phyloP scores from a whole-genome alignment of 2,329 filamentous ascomycete species.

The Phaeoacremonium minimum region DNA sequence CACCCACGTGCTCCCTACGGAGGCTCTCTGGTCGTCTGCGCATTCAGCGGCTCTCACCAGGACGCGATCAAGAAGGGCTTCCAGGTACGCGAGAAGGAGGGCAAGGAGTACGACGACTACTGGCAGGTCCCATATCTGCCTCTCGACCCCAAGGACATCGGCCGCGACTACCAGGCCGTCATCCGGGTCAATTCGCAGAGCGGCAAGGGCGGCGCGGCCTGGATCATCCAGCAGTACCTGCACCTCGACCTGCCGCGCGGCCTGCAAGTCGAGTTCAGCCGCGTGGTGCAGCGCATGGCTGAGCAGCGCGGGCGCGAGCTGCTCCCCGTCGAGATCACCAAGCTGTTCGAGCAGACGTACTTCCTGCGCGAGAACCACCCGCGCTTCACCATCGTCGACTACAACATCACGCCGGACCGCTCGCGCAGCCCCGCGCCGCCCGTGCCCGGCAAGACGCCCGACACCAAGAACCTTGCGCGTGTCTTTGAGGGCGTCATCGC shows the following conservation, averaged over 20 bases:
- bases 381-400: slow-evolving; percentile 83
- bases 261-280: slow-evolving; percentile 86
- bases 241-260: slow-evolving; percentile 90
- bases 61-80: slow-evolving; percentile 96
- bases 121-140: slow-evolving; percentile 93
- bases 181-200: slow-evolving; percentile 97
- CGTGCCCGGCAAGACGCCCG: slow-evolving; percentile 64
- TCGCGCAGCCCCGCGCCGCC: slow-evolving; percentile 69
- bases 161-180: slow-evolving; percentile 94
- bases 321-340: slow-evolving; percentile 75
- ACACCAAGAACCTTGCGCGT: slow-evolving; percentile 73
- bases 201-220: slow-evolving; percentile 91
- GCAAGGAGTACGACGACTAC: slow-evolving; percentile 55
- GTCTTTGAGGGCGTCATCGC: slow-evolving; percentile 81
- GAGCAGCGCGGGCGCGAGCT: slow-evolving; percentile 82
- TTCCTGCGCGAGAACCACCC: slow-evolving; percentile 80
- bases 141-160: slow-evolving; percentile 88
- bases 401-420: slow-evolving; percentile 83
- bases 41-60: slow-evolving; percentile 89
- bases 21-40: slow-evolving; percentile 85
- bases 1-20: slow-evolving; percentile 88
- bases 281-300: slow-evolving; percentile 76
- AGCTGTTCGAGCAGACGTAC: slow-evolving; percentile 86
- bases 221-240: slow-evolving; percentile 86
- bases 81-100: slow-evolving; percentile 60